Percentiles rank a stretch among this genome's conserved stretches.
Conservation (phyloP, 75 land plant genomes). For the Selaginella moellendorffii region DNA sequence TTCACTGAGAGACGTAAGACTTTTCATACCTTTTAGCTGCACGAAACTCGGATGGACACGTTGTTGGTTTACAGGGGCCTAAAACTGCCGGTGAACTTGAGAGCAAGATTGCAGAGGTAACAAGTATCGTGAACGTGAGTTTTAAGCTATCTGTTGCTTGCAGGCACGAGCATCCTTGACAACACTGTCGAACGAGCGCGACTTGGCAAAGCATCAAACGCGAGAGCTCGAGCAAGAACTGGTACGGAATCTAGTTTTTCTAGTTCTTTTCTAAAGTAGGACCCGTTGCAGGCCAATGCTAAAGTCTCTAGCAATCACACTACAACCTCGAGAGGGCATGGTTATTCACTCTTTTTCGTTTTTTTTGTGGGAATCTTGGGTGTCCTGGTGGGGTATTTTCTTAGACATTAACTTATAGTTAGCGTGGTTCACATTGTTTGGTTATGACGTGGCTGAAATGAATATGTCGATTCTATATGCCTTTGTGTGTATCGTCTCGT, state of each 20-base stretch:
- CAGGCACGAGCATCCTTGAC: not conserved
- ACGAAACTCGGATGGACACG: too few species aligned
- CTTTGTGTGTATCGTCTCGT: too few species aligned
- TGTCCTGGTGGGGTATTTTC: slow-evolving; percentile 40
- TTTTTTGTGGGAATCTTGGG: slow-evolving; percentile 49
- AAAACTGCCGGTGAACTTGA: not conserved
- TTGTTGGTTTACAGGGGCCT: not conserved
- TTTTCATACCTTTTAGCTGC: not conserved
- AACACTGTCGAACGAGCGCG: not conserved
- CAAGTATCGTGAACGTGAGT: not conserved
- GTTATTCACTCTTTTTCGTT: slow-evolving; percentile 39
- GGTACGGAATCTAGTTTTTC: not conserved
- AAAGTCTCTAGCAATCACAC: too few species aligned
- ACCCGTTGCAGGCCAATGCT: too few species aligned
- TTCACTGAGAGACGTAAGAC: not conserved
- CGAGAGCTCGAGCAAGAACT: not conserved
- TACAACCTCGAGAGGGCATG: slow-evolving; percentile 1
- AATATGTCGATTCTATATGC: too few species aligned
- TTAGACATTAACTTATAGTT: not conserved
- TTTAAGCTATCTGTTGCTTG: not conserved
- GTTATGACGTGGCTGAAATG: too few species aligned
- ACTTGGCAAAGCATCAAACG: not conserved
- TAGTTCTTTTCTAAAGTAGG: not conserved
- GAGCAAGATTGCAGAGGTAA: not conserved
- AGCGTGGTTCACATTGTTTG: not conserved